phyloP scores from a whole-genome alignment of 345 rosid species.

The Populus alba region DNA sequence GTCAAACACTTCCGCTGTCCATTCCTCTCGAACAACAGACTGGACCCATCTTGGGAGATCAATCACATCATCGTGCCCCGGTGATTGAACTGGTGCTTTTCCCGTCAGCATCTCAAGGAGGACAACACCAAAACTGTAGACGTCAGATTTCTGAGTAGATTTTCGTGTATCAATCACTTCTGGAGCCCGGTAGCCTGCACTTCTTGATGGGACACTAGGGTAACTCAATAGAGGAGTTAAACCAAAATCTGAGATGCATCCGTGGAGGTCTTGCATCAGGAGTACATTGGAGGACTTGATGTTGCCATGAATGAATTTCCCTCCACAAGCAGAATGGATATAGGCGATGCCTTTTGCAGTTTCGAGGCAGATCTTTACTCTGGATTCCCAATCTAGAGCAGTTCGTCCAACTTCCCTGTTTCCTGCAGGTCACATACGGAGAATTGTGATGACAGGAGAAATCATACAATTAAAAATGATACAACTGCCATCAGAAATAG shows the following conservation, averaged over 20 bases:
- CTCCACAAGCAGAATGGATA: conserved; percentile 60
- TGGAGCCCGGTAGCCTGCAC: conserved; percentile 75
- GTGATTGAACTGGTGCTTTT: conserved; percentile 62
- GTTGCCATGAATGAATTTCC: conserved; percentile 68
- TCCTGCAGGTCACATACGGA: conserved; percentile 31
- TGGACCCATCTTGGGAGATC: conserved; percentile 92
- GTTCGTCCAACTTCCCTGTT: conserved; percentile 44
- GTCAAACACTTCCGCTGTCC: conserved; percentile 93
- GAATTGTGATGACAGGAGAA: background rate
- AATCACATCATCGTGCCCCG: conserved; percentile 56
- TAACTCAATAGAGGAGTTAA: conserved; percentile 55
- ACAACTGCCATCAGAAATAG: background rate
- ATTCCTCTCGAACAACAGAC: conserved; percentile 84
- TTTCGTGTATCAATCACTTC: conserved; percentile 64
- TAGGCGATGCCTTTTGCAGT: conserved; percentile 72
- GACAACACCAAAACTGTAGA: conserved; percentile 84
- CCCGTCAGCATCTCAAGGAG: conserved; percentile 86
- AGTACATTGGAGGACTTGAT: conserved; percentile 78
- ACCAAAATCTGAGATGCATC: conserved; percentile 71
- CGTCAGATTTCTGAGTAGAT: conserved; percentile 58
- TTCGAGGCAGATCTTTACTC: conserved; percentile 66
- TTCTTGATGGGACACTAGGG: conserved; percentile 53
- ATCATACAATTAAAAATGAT: background rate
- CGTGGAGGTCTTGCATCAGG: conserved; percentile 51
- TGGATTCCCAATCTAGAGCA: conserved; percentile 66